Percentiles rank a stretch among this genome's conserved stretches.
Evolutionary conservation across 2,329 filamentous ascomycete genomes (phyloP).

Genomic region (Huntiella savannae): DNA sequence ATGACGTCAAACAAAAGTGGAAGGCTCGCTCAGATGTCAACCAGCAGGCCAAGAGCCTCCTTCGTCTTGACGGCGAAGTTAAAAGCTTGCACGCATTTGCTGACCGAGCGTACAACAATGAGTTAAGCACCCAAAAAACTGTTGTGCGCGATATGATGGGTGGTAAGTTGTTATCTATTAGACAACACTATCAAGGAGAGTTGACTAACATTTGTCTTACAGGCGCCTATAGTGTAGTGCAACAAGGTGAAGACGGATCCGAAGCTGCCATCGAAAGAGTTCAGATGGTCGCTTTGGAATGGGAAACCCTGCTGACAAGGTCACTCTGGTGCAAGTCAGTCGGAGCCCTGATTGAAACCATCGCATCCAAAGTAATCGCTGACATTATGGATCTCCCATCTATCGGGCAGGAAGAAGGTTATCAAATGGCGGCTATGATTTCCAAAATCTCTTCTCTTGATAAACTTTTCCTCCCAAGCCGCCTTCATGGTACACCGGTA

Average conservation of each 20-base stretch:
- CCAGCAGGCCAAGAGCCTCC: slow-evolving; percentile 30
- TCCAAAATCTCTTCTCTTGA: slow-evolving; percentile 37
- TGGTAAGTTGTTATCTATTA: slow-evolving; percentile 17
- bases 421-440: slow-evolving; percentile 40
- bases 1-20: slow-evolving; percentile 31
- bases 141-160: slow-evolving; percentile 42
- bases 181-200: neutral
- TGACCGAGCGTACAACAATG: slow-evolving; percentile 39
- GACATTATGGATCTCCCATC: slow-evolving; percentile 43
- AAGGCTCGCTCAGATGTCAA: slow-evolving; percentile 32
- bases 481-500: slow-evolving; percentile 14
- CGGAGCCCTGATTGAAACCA: slow-evolving; percentile 37
- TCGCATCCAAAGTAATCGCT: slow-evolving; percentile 38
- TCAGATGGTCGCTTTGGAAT: slow-evolving; percentile 32
- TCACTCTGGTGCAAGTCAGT: slow-evolving; percentile 45
- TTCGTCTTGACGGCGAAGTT: slow-evolving; percentile 40
- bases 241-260: slow-evolving; percentile 34
- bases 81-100: slow-evolving; percentile 40
- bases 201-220: neutral
- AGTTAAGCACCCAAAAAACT: slow-evolving; percentile 41
- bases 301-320: slow-evolving; percentile 37
- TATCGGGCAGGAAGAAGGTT: slow-evolving; percentile 45
- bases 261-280: slow-evolving; percentile 34
- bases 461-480: slow-evolving; percentile 36
- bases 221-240: slow-evolving; percentile 39